Evolutionary conservation across 1,284 basidiomycete species (phyloP).

Genomic region (Malassezia globosa): DNA sequence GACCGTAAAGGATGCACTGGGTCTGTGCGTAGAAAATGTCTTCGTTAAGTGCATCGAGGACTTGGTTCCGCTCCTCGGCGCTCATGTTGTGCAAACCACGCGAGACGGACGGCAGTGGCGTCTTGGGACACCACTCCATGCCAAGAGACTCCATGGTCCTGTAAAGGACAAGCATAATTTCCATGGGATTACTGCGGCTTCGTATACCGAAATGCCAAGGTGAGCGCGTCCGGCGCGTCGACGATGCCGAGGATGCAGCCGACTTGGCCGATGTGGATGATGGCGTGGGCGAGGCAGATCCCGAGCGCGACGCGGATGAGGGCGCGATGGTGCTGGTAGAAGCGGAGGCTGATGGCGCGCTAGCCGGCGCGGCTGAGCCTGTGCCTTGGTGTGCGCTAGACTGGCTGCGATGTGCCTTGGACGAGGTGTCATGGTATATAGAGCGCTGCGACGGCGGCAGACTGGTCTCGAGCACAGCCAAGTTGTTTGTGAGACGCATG

Average conservation of each 20-base stretch:
- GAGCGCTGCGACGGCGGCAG: conserved; percentile 11
- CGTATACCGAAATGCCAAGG: conserved; percentile 95
- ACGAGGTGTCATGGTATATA: conserved; percentile 5
- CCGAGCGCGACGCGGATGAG: neutral
- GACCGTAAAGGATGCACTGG: conserved; percentile 52
- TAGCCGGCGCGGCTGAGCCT: neutral
- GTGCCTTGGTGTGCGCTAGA: neutral
- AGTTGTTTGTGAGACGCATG: conserved; percentile 15
- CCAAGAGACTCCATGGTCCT: conserved; percentile 78
- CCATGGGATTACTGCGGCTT: conserved; percentile 88
- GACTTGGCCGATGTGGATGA: neutral
- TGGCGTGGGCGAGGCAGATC: neutral
- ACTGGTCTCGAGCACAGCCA: conserved; percentile 36
- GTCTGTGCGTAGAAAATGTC: conserved; percentile 89
- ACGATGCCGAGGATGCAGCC: too few species aligned
- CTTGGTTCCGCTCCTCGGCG: conserved; percentile 36
- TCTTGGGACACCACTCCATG: conserved; percentile 72
- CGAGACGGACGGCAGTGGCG: conserved; percentile 20
- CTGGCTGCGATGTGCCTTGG: neutral
- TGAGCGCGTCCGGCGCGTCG: conserved; percentile 48
- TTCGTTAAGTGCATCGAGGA: conserved; percentile 50
- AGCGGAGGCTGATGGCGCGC: too few species aligned
- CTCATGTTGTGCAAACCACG: conserved; percentile 40
- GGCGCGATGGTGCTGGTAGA: too few species aligned
- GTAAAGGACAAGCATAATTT: conserved; percentile 98